phyloP scores from a whole-genome alignment of 2,329 filamentous ascomycete species.

The Karstenula rhodostoma region DNA sequence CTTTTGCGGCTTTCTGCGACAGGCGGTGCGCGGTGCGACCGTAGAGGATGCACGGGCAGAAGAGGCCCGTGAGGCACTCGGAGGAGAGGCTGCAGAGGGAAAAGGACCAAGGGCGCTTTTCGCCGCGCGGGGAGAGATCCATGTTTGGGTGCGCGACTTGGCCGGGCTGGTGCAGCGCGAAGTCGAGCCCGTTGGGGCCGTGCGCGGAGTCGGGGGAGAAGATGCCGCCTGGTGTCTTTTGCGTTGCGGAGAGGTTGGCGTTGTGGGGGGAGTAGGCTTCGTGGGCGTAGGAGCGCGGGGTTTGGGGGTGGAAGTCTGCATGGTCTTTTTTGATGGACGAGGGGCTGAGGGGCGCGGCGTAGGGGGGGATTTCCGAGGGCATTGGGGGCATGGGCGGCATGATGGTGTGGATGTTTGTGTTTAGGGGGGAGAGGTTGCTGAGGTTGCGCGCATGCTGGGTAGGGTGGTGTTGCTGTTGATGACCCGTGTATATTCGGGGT shows the following conservation, averaged over 20 bases:
- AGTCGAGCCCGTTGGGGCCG: conserved; percentile 50
- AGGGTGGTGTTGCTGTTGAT: conserved; percentile 31
- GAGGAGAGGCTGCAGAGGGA: conserved; percentile 44
- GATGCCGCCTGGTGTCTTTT: conserved; percentile 37
- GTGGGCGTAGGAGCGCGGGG: conserved; percentile 24
- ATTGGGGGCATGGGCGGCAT: conserved; percentile 40
- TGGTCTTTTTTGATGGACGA: conserved; percentile 33
- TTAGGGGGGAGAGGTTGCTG: conserved; percentile 43
- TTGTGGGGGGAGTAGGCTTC: conserved; percentile 46
- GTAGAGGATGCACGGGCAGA: conserved; percentile 55
- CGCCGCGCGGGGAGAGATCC: conserved; percentile 34
- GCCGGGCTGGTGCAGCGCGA: conserved; percentile 47
- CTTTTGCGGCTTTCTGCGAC: conserved; percentile 45
- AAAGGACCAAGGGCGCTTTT: conserved; percentile 40
- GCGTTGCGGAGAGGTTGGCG: conserved; percentile 28
- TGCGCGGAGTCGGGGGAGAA: conserved; percentile 48
- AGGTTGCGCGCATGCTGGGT: conserved; percentile 41
- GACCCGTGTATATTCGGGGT: conserved; percentile 23
- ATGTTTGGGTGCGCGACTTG: conserved; percentile 54
- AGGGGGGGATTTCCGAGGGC: conserved; percentile 32
- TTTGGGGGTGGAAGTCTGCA: conserved; percentile 21
- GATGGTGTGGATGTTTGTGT: conserved; percentile 34
- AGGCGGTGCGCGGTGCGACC: conserved; percentile 56
- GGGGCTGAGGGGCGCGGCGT: conserved; percentile 42
- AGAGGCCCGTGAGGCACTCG: conserved; percentile 51